phyloP scores from a whole-genome alignment of 2,329 filamentous ascomycete genomes.

The Hortaea sp. region DNA sequence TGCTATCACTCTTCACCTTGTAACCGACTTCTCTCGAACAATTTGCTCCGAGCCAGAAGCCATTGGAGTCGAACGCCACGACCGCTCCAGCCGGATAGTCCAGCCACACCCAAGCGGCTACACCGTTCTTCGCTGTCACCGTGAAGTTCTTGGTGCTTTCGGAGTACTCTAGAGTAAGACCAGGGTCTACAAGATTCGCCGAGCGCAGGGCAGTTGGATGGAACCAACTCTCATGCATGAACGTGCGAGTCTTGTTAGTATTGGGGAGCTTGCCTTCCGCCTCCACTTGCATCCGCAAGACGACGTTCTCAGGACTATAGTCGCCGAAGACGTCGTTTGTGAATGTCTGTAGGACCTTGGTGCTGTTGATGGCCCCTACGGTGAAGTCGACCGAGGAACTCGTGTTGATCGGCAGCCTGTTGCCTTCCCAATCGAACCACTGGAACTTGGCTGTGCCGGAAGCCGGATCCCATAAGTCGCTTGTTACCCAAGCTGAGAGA shows the following conservation, averaged over 20 bases:
- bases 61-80: slow-evolving; percentile 44
- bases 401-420: slow-evolving; percentile 31
- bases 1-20: slow-evolving; percentile 36
- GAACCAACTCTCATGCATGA: slow-evolving; percentile 43
- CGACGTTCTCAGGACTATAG: slow-evolving; percentile 26
- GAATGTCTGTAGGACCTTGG: slow-evolving; percentile 34
- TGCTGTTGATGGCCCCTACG: slow-evolving; percentile 45
- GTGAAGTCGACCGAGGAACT: slow-evolving; percentile 28
- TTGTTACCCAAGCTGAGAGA: slow-evolving; percentile 20
- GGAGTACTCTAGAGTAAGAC: slow-evolving; percentile 31
- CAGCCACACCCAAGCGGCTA: slow-evolving; percentile 47
- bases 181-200: slow-evolving; percentile 40
- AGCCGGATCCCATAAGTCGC: slow-evolving; percentile 37
- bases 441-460: slow-evolving; percentile 37
- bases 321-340: slow-evolving; percentile 25
- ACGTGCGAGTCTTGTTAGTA: slow-evolving; percentile 28
- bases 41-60: slow-evolving; percentile 40
- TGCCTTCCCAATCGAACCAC: slow-evolving; percentile 45
- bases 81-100: slow-evolving; percentile 41
- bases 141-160: slow-evolving; percentile 30
- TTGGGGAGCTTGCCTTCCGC: slow-evolving; percentile 41
- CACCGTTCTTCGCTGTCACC: slow-evolving; percentile 37
- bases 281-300: slow-evolving; percentile 37
- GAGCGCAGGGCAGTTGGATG: slow-evolving; percentile 37
- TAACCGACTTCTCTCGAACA: slow-evolving; percentile 38